Base-by-base conservation (phyloP, 306 rosid genomes). In the Geum urbanum region DNA sequence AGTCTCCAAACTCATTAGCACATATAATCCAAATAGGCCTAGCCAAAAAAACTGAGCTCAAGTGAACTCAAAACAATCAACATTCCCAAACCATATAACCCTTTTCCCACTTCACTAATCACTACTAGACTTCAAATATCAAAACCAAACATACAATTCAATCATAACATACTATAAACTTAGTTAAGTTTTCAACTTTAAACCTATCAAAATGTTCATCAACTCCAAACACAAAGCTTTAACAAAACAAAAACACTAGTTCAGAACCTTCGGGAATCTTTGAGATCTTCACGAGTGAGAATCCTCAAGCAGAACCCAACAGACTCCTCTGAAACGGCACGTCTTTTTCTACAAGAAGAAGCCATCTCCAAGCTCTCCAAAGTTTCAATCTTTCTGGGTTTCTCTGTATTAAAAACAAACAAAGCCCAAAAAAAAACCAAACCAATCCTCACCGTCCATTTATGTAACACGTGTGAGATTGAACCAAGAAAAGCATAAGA, bases 221-320 rank as follows among this genome's bases (percentile, higher is more conserved):
- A 56, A 1, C 39, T 56, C 20, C 39, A 20, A 55, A 10, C 27
- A 24, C 2, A 24, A 24, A 24, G 27, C 27, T 24, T 56, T 2
- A 56, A 8, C 61, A 2, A 22, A 56, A 22, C 39, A 0, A 56
- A 10, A 12, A 12, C 15, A 10, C 4, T 10, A 12, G 16, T 12
- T 9, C 50, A 47, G 15, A 47, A 50, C 63, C 63, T 58, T 58
- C 63, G n/a, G n/a, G n/a, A n/a, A 58, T 58, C 43, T 58, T 58
- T 58, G 43, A 58, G 63, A 58, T 58, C 63, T 43, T 58, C 63
- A 58, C 43, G 19, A 7, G 18, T 58, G 43, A 20, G 18, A 58
- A 58, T 7, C 63, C 63, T 58, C 44, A 32, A 14, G 63, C 44
- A 58, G 19, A 58, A 58, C 9, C 63, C 43, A 1, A 10, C 5